These are phyloP conservation scores for Massospora cicadina DNA, from an alignment of 371 early-diverging fungal genomes.

Conservation along the genomic window DNA sequence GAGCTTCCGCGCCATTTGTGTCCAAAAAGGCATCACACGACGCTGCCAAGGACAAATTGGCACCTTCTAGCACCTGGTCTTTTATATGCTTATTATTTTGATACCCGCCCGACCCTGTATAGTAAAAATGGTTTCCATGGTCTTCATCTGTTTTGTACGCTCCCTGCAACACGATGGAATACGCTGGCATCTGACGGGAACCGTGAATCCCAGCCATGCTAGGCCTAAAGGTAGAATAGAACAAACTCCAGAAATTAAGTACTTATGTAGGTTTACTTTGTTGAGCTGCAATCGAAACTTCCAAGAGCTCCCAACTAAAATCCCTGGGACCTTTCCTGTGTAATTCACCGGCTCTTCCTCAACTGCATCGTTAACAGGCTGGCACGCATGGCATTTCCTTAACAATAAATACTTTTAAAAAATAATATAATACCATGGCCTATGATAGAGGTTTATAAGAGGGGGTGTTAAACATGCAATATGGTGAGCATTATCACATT, in stretches of 20 bases:
- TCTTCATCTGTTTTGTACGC: slow-evolving; percentile 34
- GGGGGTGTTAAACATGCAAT: background rate
- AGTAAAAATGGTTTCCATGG: slow-evolving; percentile 29
- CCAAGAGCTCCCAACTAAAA: slow-evolving; percentile 37
- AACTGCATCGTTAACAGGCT: background rate
- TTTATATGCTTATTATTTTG: slow-evolving; percentile 20
- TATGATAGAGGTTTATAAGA: background rate
- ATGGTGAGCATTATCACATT: background rate
- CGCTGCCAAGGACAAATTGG: slow-evolving; percentile 28
- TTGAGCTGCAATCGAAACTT: slow-evolving; percentile 19
- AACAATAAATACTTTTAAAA: slow-evolving; percentile 5
- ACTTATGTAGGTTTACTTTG: slow-evolving; percentile 34
- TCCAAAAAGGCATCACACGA: slow-evolving; percentile 29
- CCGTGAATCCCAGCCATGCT: slow-evolving; percentile 31
- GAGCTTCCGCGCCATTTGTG: slow-evolving; percentile 25
- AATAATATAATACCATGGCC: background rate
- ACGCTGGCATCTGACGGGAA: slow-evolving; percentile 20
- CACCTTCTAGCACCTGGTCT: slow-evolving; percentile 25
- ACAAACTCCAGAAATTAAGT: background rate
- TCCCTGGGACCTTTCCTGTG: slow-evolving; percentile 24
- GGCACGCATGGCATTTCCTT: background rate
- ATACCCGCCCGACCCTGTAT: slow-evolving; percentile 35
- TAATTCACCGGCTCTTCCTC: background rate
- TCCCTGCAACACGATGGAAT: slow-evolving; percentile 29
- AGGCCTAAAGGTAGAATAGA: slow-evolving; percentile 15